Conservation (phyloP, 139 green algal species). For the Micractinium conductrix region DNA sequence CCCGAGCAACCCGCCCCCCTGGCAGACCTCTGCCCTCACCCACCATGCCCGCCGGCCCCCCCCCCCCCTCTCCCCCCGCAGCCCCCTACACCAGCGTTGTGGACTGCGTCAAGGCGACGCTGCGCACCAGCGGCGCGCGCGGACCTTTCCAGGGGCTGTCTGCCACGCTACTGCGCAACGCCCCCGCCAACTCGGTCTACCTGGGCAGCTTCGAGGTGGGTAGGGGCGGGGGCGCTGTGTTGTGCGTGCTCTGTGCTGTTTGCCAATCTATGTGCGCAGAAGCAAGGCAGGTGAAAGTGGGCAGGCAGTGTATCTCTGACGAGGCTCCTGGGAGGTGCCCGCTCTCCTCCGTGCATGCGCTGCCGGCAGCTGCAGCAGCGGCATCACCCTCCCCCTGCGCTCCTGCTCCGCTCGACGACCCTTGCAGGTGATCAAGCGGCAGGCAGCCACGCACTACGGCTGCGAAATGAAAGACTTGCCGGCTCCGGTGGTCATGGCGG, state of each 20-base stretch:
- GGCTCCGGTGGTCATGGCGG: constrained; percentile 17
- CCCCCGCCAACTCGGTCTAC: constrained; percentile 93
- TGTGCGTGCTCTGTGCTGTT: no score
- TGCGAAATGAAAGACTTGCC: constrained; percentile 46
- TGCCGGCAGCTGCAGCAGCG: no score
- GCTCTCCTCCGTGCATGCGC: no score
- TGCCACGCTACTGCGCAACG: constrained; percentile 90
- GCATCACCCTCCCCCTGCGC: no score
- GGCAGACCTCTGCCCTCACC: no score
- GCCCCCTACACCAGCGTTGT: constrained; percentile 85
- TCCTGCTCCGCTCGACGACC: no score
- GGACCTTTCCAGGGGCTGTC: constrained; percentile 90
- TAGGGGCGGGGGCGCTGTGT: no score
- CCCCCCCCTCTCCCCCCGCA: constrained; percentile 39
- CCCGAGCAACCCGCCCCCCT: no score
- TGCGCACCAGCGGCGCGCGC: constrained; percentile 76
- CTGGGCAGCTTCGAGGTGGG: constrained; percentile 94
- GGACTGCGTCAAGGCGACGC: constrained; percentile 72
- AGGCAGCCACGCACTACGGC: constrained; percentile 47
- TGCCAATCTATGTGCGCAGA: no score
- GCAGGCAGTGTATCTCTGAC: no score
- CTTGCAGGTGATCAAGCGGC: constrained; percentile 85
- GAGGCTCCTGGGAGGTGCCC: no score
- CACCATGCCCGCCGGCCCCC: background rate
- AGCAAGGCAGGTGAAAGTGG: no score